Conservation (phyloP, 2,329 filamentous ascomycete genomes). For the Phyllosticta citriasiana region DNA sequence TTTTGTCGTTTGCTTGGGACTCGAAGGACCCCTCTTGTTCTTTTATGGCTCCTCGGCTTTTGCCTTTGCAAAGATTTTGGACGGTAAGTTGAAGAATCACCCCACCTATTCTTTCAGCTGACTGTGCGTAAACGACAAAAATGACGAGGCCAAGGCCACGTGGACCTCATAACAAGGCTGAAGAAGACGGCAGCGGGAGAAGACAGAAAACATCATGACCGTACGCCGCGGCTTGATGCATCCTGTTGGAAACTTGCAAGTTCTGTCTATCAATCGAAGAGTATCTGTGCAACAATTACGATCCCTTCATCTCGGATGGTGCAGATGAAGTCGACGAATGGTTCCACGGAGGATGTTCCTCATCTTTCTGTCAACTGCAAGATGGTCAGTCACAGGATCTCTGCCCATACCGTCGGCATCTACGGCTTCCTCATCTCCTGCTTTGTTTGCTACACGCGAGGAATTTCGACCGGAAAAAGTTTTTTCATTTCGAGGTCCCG, state of each 20-base stretch:
- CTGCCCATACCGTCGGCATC: neutral
- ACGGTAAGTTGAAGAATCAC: neutral
- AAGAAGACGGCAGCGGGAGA: neutral
- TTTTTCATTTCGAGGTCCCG: neutral
- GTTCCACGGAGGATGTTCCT: neutral
- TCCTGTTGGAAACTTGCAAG: too few species aligned
- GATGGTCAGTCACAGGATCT: neutral
- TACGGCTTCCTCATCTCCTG: neutral
- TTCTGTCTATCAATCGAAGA: too few species aligned
- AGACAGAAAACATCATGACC: neutral
- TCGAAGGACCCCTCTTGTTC: neutral
- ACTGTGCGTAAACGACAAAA: neutral
- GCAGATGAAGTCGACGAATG: neutral
- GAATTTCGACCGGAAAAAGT: too few species aligned
- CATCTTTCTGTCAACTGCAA: neutral
- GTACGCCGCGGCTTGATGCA: too few species aligned
- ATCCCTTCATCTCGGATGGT: too few species aligned
- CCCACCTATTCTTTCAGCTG: neutral
- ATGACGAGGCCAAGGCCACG: neutral
- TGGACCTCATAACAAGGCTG: neutral
- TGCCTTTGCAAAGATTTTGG: neutral
- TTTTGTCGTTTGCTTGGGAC: neutral
- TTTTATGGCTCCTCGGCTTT: neutral
- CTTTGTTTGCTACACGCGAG: neutral
- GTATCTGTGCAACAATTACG: too few species aligned